Conservation (phyloP, 805 yeast genomes). For the Barnettozyma botsteinii region DNA sequence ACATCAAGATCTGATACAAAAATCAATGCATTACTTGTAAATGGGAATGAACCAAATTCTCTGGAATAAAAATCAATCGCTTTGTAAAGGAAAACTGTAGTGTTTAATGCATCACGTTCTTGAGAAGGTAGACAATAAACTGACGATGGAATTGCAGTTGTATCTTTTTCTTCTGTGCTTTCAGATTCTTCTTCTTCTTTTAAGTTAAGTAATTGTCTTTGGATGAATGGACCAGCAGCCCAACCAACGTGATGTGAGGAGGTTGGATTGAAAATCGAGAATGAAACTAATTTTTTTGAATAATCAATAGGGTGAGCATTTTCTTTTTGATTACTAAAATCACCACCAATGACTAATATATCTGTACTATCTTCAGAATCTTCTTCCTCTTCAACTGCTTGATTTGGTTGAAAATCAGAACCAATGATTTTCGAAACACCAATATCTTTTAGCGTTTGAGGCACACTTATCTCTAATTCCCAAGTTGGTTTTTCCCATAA, state of each 20-base stretch:
- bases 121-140: slow-evolving; percentile 61
- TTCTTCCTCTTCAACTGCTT: slow-evolving; percentile 28
- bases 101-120: slow-evolving; percentile 52
- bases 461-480: slow-evolving; percentile 84
- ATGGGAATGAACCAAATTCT: slow-evolving; percentile 92
- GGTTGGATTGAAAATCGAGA: slow-evolving; percentile 73
- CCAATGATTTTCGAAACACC: slow-evolving; percentile 35
- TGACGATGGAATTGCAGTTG: slow-evolving; percentile 46
- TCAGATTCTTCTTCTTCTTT: slow-evolving; percentile 31
- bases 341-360: slow-evolving; percentile 64
- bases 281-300: slow-evolving; percentile 67
- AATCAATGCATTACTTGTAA: slow-evolving; percentile 70
- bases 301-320: slow-evolving; percentile 70
- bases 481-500: slow-evolving; percentile 86
- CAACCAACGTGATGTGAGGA: slow-evolving; percentile 95
- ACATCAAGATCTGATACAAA: slow-evolving; percentile 57
- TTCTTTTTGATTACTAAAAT: slow-evolving; percentile 58
- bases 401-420: slow-evolving; percentile 21
- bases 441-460: slow-evolving; percentile 72
- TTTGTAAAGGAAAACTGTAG: slow-evolving; percentile 68
- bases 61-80: slow-evolving; percentile 80
- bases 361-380: slow-evolving; percentile 36
- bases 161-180: slow-evolving; percentile 29
- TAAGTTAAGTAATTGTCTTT: slow-evolving; percentile 45
- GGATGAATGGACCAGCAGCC: slow-evolving; percentile 85